These are phyloP conservation scores for Besnoitia besnoiti DNA, from an alignment of 169 alveolate species.

Conservation along the genomic window DNA sequence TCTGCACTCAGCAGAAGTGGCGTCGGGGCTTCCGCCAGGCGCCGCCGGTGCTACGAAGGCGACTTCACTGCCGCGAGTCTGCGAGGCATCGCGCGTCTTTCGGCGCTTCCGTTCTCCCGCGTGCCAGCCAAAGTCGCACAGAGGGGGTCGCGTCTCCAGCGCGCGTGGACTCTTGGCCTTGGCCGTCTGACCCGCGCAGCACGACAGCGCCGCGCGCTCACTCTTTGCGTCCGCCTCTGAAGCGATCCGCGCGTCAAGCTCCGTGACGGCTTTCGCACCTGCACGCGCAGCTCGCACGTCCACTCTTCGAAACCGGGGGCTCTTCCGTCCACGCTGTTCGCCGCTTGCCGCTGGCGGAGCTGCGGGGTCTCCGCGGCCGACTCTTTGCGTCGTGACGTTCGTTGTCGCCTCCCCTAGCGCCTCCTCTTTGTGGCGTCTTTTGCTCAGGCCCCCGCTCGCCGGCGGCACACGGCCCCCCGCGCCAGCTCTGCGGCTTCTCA, in stretches of 20 bases:
- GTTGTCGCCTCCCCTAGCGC: background rate
- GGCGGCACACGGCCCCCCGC: background rate
- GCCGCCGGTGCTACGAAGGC: background rate
- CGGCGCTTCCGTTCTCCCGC: background rate
- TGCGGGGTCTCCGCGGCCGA: background rate
- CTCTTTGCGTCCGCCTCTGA: background rate
- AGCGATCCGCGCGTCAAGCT: background rate
- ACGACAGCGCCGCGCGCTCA: too few species aligned
- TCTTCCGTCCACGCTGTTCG: background rate
- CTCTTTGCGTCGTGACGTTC: background rate
- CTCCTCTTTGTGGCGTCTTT: background rate
- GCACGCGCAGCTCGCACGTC: background rate
- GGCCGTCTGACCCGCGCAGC: too few species aligned
- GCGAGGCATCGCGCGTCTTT: background rate
- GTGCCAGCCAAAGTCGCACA: background rate
- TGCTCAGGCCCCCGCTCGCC: background rate
- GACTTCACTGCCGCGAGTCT: background rate
- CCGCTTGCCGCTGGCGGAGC: background rate
- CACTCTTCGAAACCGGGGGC: background rate
- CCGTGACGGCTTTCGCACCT: background rate
- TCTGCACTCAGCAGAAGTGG: background rate
- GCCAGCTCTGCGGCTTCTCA: background rate
- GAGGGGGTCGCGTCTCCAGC: too few species aligned
- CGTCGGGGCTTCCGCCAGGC: background rate
- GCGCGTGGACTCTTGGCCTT: too few species aligned